A percentile compares a stretch with the other conserved stretches of the same genome.
phyloP scores from a whole-genome alignment of 1,284 basidiomycete species.

The Ustilago crameri region DNA sequence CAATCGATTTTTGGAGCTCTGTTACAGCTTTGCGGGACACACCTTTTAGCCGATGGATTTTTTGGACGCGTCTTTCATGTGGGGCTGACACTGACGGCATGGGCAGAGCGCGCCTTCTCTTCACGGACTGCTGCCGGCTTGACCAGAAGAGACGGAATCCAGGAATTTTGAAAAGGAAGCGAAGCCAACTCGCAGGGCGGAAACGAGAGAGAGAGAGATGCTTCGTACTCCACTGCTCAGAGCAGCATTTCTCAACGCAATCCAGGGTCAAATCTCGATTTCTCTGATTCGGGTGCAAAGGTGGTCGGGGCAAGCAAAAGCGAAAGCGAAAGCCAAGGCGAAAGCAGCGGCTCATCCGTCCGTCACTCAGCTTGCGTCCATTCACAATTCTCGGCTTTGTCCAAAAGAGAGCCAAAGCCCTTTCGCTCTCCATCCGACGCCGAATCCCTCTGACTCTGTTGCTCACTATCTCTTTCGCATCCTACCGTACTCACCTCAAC shows the following conservation, averaged over 20 bases:
- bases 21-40: no score
- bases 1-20: no score
- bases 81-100: no score
- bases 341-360: background rate
- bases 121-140: no score
- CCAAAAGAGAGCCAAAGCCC: background rate
- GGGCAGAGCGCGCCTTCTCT: no score
- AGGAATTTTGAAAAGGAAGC: no score
- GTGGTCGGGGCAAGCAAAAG: constrained; percentile 21
- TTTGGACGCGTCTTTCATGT: no score
- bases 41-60: no score
- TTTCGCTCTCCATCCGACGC: constrained; percentile 1
- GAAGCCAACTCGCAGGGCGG: no score
- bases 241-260: background rate
- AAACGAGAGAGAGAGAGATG: no score
- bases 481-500: background rate
- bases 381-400: background rate
- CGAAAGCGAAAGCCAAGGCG: constrained; percentile 2
- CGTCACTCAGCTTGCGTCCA: background rate
- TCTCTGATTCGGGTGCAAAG: background rate
- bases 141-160: no score
- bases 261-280: constrained; percentile 1
- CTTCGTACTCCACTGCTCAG: no score
- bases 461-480: background rate
- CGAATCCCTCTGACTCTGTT: background rate